Conservation (phyloP, 208 protist genomes). For the Crithidia brevicula region DNA sequence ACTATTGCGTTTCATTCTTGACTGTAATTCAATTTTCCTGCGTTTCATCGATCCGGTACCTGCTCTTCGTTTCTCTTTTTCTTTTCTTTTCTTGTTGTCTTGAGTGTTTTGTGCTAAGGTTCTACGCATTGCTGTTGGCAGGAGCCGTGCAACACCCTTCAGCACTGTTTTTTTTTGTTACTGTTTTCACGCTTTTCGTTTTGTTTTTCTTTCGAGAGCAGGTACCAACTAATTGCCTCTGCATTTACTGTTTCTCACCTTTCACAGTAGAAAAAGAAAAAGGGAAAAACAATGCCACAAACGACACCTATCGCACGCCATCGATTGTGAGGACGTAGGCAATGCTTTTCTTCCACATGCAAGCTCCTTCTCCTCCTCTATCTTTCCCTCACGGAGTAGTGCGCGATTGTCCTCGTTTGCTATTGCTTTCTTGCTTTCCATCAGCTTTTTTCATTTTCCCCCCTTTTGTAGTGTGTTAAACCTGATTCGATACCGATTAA, state of each 20-base stretch:
- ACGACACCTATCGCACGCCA: not conserved
- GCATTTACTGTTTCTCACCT: not conserved
- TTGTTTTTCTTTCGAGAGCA: constrained; percentile 12
- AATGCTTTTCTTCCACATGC: too few species aligned
- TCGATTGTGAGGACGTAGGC: too few species aligned
- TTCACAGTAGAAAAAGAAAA: not conserved
- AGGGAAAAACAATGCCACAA: not conserved
- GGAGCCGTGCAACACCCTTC: too few species aligned
- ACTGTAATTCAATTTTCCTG: constrained; percentile 7
- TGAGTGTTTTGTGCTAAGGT: constrained; percentile 1
- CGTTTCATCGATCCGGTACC: constrained; percentile 20
- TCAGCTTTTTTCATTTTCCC: not conserved
- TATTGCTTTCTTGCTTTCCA: not conserved
- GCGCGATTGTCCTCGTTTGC: not conserved
- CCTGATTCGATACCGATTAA: constrained; percentile 9
- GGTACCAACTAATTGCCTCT: constrained; percentile 7
- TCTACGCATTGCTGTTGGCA: too few species aligned
- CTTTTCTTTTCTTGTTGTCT: constrained; percentile 4
- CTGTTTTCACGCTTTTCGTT: not conserved
- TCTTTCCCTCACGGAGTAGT: not conserved
- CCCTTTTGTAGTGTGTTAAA: constrained; percentile 12
- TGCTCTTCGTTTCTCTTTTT: constrained; percentile 12
- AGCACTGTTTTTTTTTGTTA: not conserved
- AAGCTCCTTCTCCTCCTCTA: too few species aligned
- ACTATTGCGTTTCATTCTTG: constrained; percentile 11